Base-by-base conservation (phyloP, 1,284 basidiomycete species). In the Cutaneotrichosporon curvatum region DNA sequence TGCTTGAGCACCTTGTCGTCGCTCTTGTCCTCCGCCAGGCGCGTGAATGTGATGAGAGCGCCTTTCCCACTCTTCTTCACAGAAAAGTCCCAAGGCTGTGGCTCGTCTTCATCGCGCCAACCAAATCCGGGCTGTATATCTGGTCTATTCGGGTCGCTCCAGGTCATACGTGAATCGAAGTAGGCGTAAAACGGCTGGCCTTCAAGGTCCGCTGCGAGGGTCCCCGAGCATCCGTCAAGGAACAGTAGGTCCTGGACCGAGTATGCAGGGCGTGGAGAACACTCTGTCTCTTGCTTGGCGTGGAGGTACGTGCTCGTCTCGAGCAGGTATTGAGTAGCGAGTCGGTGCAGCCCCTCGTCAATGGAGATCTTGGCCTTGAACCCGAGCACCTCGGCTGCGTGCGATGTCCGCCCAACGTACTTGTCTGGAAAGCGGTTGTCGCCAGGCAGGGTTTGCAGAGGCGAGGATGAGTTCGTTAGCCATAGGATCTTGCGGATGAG, bases 391-490 rank as follows among this genome's bases (percentile, higher is more conserved):
- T 35, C 33, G 25, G 43, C 21, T 4, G 56, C 45, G 41, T 54
- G 55, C 30, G 20, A 30, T 1, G 57, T 58, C 35, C 50, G 49
- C 10, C 56, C 61, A 44, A 57, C 45, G 31, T 59, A 61, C 18
- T 41, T 39, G 25, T 56, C 50, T 2, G 59, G 60, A 39, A 57
- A 59, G 4, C 56, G 51, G 31, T 50, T 45, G 49, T 63, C 59
- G 12, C 46, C 53, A 1, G 57, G 57, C 18, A 65, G 53, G 18
- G 40, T 47, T 30, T 55, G 61, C 18, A 65, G 16, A 1, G 63
- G 60, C 12, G 61, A 63, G 11, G 57, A 53, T 15, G 60, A 62
- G 36, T 59, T 55, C 21, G 59, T 58, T n/a, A 63, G 49, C 11
- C 45, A 45, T 19, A 65, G 42, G 19, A 56, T 42, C 42, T 58